Conservation (phyloP, 2,329 filamentous ascomycete species). For the Apiospora kogelbergensis region DNA sequence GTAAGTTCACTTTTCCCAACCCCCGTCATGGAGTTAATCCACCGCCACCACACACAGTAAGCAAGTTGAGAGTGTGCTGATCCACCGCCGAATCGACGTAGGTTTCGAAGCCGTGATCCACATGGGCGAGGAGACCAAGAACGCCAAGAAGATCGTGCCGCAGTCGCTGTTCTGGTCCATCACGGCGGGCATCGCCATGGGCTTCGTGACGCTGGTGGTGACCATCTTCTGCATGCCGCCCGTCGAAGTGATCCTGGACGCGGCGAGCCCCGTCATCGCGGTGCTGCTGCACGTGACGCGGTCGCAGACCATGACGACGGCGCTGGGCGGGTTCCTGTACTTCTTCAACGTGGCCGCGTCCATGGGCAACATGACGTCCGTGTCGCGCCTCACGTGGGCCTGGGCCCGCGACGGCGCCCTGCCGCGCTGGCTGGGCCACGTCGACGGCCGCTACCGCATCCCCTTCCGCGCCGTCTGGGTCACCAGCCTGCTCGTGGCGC, state of each 20-base stretch:
- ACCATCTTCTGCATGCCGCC: conserved; percentile 14
- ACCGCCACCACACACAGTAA: neutral
- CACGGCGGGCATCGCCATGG: conserved; percentile 8
- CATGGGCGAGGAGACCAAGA: conserved; percentile 17
- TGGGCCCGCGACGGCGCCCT: conserved; percentile 15
- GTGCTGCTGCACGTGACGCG: conserved; percentile 6
- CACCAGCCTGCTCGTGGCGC: conserved; percentile 11
- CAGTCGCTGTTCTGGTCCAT: conserved; percentile 16
- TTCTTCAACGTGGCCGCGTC: neutral
- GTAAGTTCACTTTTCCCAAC: neutral
- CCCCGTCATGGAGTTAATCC: neutral
- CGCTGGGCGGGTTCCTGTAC: conserved; percentile 5
- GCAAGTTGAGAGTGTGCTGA: neutral
- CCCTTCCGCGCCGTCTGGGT: conserved; percentile 13
- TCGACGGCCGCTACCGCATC: conserved; percentile 13
- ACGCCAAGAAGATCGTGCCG: conserved; percentile 14
- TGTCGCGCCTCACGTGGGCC: conserved; percentile 14
- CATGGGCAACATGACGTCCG: conserved; percentile 12
- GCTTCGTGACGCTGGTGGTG: conserved; percentile 12
- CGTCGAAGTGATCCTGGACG: conserved; percentile 9
- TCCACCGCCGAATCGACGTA: neutral
- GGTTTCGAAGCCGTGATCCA: conserved; percentile 16
- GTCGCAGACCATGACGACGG: conserved; percentile 9
- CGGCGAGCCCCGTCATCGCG: conserved; percentile 13
- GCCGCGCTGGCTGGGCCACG: conserved; percentile 13